A percentile compares a stretch with the other conserved stretches of the same genome.
Conservation (phyloP, 1,284 basidiomycete genomes). For the Ceratobasidium papillatum region DNA sequence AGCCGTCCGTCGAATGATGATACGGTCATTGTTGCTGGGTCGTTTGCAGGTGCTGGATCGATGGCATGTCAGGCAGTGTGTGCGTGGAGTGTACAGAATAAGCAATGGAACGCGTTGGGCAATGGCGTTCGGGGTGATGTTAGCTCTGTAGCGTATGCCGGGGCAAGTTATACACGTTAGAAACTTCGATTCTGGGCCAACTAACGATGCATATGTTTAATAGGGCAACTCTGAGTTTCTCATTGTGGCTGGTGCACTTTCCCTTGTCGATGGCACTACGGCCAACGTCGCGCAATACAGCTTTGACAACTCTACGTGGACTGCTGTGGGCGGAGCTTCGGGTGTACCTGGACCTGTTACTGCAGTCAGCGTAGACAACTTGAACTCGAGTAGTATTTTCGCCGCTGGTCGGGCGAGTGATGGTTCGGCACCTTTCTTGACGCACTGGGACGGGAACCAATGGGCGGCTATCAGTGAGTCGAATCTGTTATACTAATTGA, state of each 20-base stretch:
- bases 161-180: constrained; percentile 61
- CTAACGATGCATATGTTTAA: constrained; percentile 16
- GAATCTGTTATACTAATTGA: constrained; percentile 28
- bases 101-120: constrained; percentile 86
- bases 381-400: constrained; percentile 85
- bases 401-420: constrained; percentile 80
- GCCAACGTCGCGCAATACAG: constrained; percentile 77
- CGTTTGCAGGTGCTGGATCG: constrained; percentile 82
- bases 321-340: constrained; percentile 68
- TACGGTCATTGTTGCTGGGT: constrained; percentile 83
- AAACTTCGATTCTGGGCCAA: background rate
- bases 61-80: constrained; percentile 84
- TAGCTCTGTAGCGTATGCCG: constrained; percentile 79
- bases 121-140: constrained; percentile 85
- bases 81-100: constrained; percentile 69
- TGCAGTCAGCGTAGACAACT: constrained; percentile 85
- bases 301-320: constrained; percentile 77
- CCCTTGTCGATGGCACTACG: constrained; percentile 63
- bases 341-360: constrained; percentile 89
- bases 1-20: constrained; percentile 68
- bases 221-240: constrained; percentile 71
- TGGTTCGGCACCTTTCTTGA: constrained; percentile 73
- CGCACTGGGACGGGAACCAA: constrained; percentile 79
- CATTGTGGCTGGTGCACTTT: constrained; percentile 78
- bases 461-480: constrained; percentile 74